A percentile compares a stretch with the other conserved stretches of the same genome.
Evolutionary conservation across 345 rosid species (phyloP).

Genomic region (Dovyalis caffra): DNA sequence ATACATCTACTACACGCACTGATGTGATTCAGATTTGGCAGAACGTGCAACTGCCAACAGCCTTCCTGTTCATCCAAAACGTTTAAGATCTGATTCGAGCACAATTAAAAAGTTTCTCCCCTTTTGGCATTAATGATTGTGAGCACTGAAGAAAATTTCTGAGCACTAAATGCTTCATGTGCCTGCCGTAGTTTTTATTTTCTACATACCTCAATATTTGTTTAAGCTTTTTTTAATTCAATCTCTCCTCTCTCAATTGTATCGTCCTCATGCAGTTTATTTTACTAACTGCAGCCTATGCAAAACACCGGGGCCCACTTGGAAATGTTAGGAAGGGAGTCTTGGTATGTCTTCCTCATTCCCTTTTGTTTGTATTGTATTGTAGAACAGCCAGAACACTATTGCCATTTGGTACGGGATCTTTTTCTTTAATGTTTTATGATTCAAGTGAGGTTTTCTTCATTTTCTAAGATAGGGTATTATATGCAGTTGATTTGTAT

Average conservation of each 20-base stretch:
- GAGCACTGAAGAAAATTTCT: background rate
- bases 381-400: background rate
- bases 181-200: background rate
- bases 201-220: background rate
- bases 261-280: slow-evolving; percentile 7
- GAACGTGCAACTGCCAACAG: too few relatives aligned
- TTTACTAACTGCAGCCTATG: slow-evolving; percentile 60
- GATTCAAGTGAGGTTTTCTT: background rate
- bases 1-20: too few relatives aligned
- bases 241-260: background rate
- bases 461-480: background rate
- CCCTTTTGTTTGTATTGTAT: background rate
- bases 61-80: too few relatives aligned
- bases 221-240: background rate
- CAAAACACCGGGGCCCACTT: slow-evolving; percentile 78
- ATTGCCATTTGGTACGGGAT: background rate
- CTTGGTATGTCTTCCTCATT: slow-evolving; percentile 49
- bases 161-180: background rate
- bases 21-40: too few relatives aligned
- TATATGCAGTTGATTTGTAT: too few relatives aligned
- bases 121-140: background rate
- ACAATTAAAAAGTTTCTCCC: background rate
- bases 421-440: background rate
- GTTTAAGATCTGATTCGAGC: background rate
- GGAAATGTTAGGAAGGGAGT: slow-evolving; percentile 99